Base-by-base conservation (phyloP, 768 basidiomycete genomes). In the Heimioporus sp. region DNA sequence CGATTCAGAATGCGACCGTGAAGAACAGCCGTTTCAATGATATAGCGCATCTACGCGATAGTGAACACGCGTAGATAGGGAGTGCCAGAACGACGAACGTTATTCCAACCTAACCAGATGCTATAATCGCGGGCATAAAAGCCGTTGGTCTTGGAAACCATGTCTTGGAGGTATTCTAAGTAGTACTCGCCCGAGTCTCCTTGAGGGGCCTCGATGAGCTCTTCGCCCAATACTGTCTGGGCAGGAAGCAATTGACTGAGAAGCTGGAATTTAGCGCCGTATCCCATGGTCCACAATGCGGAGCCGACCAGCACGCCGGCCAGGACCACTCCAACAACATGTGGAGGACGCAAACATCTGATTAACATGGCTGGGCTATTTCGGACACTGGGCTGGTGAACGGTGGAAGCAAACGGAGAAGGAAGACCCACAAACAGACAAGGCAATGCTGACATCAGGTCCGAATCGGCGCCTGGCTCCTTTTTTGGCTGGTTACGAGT, bases 51-150 rank as follows among this genome's bases (percentile, higher is more conserved):
- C 77, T 76, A 34, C 6, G 10, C 51, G 28, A 58, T 37, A 0
- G 28, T 1, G 10, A n/a, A 16, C 35, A 35, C 5, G 12, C 35
- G 11, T 5, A 35, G 24, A 6, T 28, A 35, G 28, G 11, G 31
- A 15, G 15, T n/a, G 20, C 13, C 2, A 12, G 5, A 39, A 0
- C 17, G 10, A 51, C 53, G 17, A 39, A 79, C 76, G 52, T 78
- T 79, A 48, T 79, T 78, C 74, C 75, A 79, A 11, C 77, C 78
- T n/a, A 79, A 62, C 55, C 76, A 76, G 10, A 77, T 61, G 54
- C 73, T 77, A 52, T 69, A 78, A 39, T 78, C 77, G 40, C 78
- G 71, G 3, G 69, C 71, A 52, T 74, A 77, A 52, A 70, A 79
- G 2, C 77, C 77, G 2, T 74, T 65, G 5, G 77, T 79, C 38